These are phyloP conservation scores for Lathyrus aphaca DNA, from an alignment of 306 rosid species.

Conservation along the genomic window DNA sequence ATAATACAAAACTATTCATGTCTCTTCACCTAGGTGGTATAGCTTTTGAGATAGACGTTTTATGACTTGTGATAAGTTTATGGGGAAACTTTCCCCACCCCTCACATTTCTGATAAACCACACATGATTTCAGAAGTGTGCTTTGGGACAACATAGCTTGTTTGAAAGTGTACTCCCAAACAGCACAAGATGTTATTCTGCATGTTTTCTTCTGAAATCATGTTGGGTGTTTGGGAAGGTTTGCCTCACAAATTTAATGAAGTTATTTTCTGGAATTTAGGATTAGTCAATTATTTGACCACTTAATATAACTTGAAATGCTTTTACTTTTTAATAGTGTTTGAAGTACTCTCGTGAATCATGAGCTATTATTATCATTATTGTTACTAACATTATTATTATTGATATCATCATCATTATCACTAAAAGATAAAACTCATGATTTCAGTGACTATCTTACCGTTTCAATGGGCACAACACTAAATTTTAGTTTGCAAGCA, in stretches of 20 bases:
- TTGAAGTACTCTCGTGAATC: conserved; percentile 7
- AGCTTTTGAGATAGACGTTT: conserved; percentile 1
- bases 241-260: background rate
- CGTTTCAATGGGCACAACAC: conserved; percentile 12
- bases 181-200: background rate
- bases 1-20: background rate
- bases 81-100: background rate
- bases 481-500: conserved; percentile 24
- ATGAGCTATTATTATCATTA: conserved; percentile 7
- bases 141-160: background rate
- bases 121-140: background rate
- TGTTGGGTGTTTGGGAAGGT: background rate
- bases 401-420: conserved; percentile 11
- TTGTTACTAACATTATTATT: background rate
- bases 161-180: background rate
- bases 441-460: conserved; percentile 22
- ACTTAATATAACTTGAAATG: conserved; percentile 18
- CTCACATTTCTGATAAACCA: background rate
- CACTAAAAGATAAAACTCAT: background rate
- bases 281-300: conserved; percentile 9
- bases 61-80: background rate
- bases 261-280: conserved; percentile 22
- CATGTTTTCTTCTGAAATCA: background rate
- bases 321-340: conserved; percentile 1
- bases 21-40: background rate